A percentile compares a stretch with the other conserved stretches of the same genome.
Conservation (phyloP, 495 filamentous ascomycete species). For the Cladorrhinum samala region DNA sequence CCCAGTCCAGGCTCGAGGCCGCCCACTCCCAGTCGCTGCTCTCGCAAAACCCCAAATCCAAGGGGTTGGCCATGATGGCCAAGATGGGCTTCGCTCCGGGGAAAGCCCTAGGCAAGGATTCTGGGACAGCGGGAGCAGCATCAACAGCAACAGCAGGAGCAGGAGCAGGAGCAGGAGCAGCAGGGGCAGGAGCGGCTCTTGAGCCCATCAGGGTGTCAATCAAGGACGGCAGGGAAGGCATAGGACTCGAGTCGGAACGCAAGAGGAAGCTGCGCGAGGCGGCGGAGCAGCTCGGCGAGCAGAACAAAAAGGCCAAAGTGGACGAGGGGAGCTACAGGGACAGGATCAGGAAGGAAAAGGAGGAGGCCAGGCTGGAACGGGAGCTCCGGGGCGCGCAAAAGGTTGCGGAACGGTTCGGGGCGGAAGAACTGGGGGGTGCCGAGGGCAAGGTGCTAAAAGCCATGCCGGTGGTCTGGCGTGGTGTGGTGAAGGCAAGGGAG, state of each 20-base stretch:
- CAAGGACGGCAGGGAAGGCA: conserved; percentile 79
- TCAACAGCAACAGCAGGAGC: conserved; percentile 11
- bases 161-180: neutral
- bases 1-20: conserved; percentile 62
- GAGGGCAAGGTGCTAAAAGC: conserved; percentile 40
- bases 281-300: conserved; percentile 45
- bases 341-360: conserved; percentile 62
- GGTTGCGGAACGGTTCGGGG: conserved; percentile 69
- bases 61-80: conserved; percentile 95
- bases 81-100: conserved; percentile 78
- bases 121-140: neutral
- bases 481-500: conserved; percentile 60
- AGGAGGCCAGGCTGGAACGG: conserved; percentile 61
- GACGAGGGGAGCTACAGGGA: conserved; percentile 75
- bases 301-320: conserved; percentile 55
- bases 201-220: conserved; percentile 62
- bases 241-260: conserved; percentile 74
- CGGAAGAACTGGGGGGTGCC: conserved; percentile 29
- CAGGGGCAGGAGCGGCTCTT: conserved; percentile 12
- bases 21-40: conserved; percentile 68
- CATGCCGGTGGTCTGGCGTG: conserved; percentile 75
- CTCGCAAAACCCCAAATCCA: conserved; percentile 42
- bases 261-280: conserved; percentile 75
- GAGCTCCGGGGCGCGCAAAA: conserved; percentile 71
- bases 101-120: conserved; percentile 53